Base-by-base conservation (phyloP, 73 alveolate genomes). In the Paramecium sonneborni region DNA sequence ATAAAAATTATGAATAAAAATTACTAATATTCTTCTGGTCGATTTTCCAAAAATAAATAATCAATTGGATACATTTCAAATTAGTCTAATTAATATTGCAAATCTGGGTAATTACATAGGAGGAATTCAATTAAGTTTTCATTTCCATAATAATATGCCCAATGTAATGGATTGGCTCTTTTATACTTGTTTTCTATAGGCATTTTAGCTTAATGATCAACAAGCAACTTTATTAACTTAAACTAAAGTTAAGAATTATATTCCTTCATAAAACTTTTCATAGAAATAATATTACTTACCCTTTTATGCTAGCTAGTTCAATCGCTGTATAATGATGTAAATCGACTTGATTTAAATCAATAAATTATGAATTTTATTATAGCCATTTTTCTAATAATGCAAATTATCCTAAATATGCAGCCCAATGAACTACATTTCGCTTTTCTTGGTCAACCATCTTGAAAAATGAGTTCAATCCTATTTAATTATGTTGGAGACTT, bases 71-170 rank as follows among this genome's bases (percentile, higher is more conserved):
- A 74, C 67, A 37, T 74, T 0, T 74, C 58, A 37, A 37, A 34
- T 39, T 39, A 5, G 15, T 74, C 87, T 37, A 37, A 23, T 39
- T 15, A 14, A 74, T 28, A 74, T 74, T 74, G 58, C 6, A 74
- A 32, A 28, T 28, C 44, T 14, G 18, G 5, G 57, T 35, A 37
- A 34, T 74, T 74, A 8, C 18, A 23, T 37, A 74, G n/a, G 20
- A 74, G 57, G 32, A n/a, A 74, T 5, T 74, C 87, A 74, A 74
- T 74, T 23, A 74, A 39, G 18, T 74, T 67, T 37, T 7, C 0
- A n/a, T 74, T 74, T 2, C 87, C 87, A 74, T 74, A 74, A 37
- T 74, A 74, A 37, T 74, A 74, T 28, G 87, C 87, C 87, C 87
- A 74, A 74, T 74, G 87, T n/a, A 74, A 39, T 28, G 87, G 87